Evolutionary conservation across 257 asterid species (phyloP).

Genomic region (Solanum appendiculatum): DNA sequence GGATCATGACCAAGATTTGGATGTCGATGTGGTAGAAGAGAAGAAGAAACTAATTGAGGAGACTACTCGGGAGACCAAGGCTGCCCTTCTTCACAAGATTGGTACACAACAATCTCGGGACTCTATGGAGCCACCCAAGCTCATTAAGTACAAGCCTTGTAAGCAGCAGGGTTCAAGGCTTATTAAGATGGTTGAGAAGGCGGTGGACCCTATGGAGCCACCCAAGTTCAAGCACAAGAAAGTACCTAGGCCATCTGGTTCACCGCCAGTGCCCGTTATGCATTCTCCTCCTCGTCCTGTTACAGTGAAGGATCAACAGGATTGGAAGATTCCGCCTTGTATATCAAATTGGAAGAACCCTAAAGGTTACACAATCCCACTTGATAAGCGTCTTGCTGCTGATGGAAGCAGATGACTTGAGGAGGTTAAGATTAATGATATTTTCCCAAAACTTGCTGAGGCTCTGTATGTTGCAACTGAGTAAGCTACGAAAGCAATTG

Average conservation of each 20-base stretch:
- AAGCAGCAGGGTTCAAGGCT: conserved; percentile 41
- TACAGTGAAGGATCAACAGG: conserved; percentile 76
- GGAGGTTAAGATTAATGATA: conserved; percentile 73
- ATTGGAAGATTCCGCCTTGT: conserved; percentile 87
- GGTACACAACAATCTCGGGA: background rate
- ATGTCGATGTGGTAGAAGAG: background rate
- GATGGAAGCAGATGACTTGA: conserved; percentile 86
- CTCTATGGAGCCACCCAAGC: background rate
- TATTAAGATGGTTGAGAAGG: conserved; percentile 83
- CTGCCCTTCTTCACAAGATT: conserved; percentile 65
- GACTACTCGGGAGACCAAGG: conserved; percentile 66
- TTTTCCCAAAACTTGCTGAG: conserved; percentile 63
- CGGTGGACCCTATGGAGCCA: conserved; percentile 79
- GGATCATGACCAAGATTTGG: background rate
- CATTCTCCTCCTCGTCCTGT: conserved; percentile 25
- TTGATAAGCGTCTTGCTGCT: conserved; percentile 80
- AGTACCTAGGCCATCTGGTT: conserved; percentile 24
- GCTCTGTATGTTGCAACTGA: conserved; percentile 67
- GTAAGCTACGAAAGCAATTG: conserved; percentile 80
- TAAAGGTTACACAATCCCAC: conserved; percentile 83
- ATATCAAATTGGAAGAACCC: conserved; percentile 91
- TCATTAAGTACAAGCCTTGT: background rate
- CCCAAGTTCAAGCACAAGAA: conserved; percentile 86
- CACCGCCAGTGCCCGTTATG: background rate
- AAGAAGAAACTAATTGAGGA: background rate